These are phyloP conservation scores for Termitomyces bulborhizus DNA, from an alignment of 768 basidiomycete genomes.

Conservation along the genomic window DNA sequence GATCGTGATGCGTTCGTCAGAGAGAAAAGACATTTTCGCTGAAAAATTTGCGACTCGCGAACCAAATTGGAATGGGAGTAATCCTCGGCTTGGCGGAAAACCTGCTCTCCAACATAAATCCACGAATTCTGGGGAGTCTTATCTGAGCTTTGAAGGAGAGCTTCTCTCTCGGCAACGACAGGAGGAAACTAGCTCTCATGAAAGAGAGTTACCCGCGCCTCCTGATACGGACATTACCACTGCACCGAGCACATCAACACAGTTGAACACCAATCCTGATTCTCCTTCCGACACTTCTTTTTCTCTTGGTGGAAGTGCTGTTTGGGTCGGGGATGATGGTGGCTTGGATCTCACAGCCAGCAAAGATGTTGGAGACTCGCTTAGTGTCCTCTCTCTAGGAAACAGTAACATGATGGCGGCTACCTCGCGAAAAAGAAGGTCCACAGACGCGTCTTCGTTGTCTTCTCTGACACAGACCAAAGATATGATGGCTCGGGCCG, in stretches of 20 bases:
- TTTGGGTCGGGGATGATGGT: conserved; percentile 80
- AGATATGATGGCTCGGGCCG: conserved; percentile 32
- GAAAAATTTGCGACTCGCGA: conserved; percentile 58
- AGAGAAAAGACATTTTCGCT: conserved; percentile 86
- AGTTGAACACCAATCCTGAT: conserved; percentile 29
- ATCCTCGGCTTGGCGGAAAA: conserved; percentile 19
- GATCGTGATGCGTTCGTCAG: conserved; percentile 82
- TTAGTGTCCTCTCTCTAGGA: conserved; percentile 34
- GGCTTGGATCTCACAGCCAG: conserved; percentile 38
- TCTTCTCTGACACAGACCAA: conserved; percentile 50
- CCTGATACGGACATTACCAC: conserved; percentile 31
- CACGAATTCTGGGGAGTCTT: conserved; percentile 54
- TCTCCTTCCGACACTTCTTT: conserved; percentile 72
- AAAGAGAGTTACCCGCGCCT: conserved; percentile 19
- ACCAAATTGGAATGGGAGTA: conserved; percentile 20
- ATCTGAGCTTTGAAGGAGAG: conserved; percentile 67
- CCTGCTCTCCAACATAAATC: conserved; percentile 34
- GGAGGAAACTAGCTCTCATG: conserved; percentile 31
- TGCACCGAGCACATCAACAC: conserved; percentile 20
- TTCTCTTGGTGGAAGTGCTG: conserved; percentile 72
- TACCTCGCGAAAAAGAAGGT: conserved; percentile 48
- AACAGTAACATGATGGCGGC: conserved; percentile 34
- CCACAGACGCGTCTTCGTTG: conserved; percentile 69
- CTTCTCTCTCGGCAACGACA: conserved; percentile 39
- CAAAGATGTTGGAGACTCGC: conserved; percentile 38